phyloP scores from a whole-genome alignment of 768 basidiomycete genomes.

The Solioccasus polychromus region DNA sequence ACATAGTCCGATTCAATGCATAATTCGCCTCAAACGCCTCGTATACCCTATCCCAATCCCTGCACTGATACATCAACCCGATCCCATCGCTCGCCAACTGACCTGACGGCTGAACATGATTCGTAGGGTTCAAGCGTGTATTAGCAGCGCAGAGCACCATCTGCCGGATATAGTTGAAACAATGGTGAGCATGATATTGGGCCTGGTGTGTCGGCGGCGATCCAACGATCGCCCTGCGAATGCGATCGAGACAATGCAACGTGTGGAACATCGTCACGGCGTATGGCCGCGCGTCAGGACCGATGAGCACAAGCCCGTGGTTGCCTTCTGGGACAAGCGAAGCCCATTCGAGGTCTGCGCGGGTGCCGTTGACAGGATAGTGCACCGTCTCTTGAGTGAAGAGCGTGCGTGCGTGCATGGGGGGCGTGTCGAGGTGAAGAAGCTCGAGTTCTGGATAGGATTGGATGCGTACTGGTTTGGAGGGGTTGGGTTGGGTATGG shows the following conservation, averaged over 20 bases:
- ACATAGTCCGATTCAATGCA: constrained; percentile 20
- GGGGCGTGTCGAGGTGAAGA: constrained; percentile 15
- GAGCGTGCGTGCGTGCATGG: constrained; percentile 3
- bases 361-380: constrained; percentile 22
- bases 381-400: constrained; percentile 25
- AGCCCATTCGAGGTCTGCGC: constrained; percentile 25
- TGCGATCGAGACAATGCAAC: constrained; percentile 38
- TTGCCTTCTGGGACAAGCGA: constrained; percentile 20
- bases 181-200: constrained; percentile 29
- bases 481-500: not conserved
- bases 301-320: constrained; percentile 18
- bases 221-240: constrained; percentile 26
- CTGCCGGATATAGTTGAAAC: constrained; percentile 41
- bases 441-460: constrained; percentile 8
- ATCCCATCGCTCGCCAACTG: constrained; percentile 18
- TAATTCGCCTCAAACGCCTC: constrained; percentile 18
- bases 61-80: constrained; percentile 19
- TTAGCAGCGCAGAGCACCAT: constrained; percentile 36
- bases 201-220: not conserved
- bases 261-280: constrained; percentile 40
- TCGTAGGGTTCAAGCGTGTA: constrained; percentile 28
- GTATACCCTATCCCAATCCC: constrained; percentile 23
- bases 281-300: constrained; percentile 25
- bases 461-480: constrained; percentile 14
- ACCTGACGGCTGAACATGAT: constrained; percentile 13